Percentiles rank a stretch among this genome's conserved stretches.
These are phyloP conservation scores for Ceratocystis lukuohia DNA, from an alignment of 2,329 filamentous ascomycete species.

Conservation along the genomic window DNA sequence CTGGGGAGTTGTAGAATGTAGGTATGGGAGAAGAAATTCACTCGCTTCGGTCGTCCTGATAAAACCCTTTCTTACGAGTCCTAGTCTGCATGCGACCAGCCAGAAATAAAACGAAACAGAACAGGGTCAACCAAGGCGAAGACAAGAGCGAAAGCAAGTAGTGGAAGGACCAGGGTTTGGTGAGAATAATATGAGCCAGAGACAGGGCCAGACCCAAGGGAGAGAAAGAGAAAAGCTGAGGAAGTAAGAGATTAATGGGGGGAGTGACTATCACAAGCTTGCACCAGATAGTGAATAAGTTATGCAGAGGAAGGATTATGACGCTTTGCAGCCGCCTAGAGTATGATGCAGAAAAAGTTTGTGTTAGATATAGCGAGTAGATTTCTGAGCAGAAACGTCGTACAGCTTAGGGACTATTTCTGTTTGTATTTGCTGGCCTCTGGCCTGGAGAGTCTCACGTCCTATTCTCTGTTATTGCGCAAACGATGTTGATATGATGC, in stretches of 20 bases:
- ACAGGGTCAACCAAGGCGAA: not conserved
- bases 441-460: not conserved
- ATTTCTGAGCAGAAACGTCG: not conserved
- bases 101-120: constrained; percentile 3
- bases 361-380: not conserved
- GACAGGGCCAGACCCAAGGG: not conserved
- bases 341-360: not conserved
- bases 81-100: not conserved
- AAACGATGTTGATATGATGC: not conserved
- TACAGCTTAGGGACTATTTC: not conserved
- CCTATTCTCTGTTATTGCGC: not conserved
- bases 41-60: not conserved
- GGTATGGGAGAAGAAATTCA: not conserved
- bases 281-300: not conserved
- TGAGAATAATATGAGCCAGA: not conserved
- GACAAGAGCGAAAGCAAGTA: not conserved
- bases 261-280: constrained; percentile 1
- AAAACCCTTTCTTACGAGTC: not conserved
- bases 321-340: not conserved
- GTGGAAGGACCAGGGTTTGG: not conserved
- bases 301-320: not conserved
- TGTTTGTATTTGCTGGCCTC: not conserved
- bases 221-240: not conserved
- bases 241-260: not conserved
- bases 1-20: not conserved